phyloP scores from a whole-genome alignment of 768 basidiomycete species.

The Vishniacozyma victoriae region DNA sequence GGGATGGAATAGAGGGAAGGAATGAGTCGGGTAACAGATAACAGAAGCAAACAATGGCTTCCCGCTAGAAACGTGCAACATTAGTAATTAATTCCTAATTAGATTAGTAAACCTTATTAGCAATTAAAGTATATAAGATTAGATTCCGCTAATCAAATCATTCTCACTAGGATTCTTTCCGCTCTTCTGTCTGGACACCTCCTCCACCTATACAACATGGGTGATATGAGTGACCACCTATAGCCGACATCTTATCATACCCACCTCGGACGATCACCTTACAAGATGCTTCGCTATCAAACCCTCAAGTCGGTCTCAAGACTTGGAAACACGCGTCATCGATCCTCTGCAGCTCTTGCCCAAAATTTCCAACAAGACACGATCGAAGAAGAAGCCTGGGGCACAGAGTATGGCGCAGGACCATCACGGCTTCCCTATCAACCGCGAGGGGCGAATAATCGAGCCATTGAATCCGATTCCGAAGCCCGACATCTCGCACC shows the following conservation, averaged over 20 bases:
- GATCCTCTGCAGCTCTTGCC: slow-evolving; percentile 6
- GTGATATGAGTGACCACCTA: too few species aligned
- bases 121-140: not conserved
- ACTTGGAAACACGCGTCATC: too few species aligned
- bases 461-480: too few species aligned
- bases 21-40: too few species aligned
- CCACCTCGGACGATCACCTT: not conserved
- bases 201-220: too few species aligned
- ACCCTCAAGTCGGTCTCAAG: too few species aligned
- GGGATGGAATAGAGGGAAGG: too few species aligned
- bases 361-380: not conserved
- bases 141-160: not conserved
- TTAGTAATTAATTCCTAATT: not conserved
- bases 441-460: not conserved
- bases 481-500: too few species aligned
- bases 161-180: not conserved
- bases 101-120: not conserved
- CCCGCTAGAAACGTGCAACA: not conserved
- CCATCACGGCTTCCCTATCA: slow-evolving; percentile 19
- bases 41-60: too few species aligned
- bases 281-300: too few species aligned
- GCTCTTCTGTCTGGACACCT: not conserved
- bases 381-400: slow-evolving; percentile 6
- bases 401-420: slow-evolving; percentile 21
- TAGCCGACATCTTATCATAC: not conserved